Base-by-base conservation (phyloP, 192 early-diverging fungal species). In the Backusella tarrabulga region DNA sequence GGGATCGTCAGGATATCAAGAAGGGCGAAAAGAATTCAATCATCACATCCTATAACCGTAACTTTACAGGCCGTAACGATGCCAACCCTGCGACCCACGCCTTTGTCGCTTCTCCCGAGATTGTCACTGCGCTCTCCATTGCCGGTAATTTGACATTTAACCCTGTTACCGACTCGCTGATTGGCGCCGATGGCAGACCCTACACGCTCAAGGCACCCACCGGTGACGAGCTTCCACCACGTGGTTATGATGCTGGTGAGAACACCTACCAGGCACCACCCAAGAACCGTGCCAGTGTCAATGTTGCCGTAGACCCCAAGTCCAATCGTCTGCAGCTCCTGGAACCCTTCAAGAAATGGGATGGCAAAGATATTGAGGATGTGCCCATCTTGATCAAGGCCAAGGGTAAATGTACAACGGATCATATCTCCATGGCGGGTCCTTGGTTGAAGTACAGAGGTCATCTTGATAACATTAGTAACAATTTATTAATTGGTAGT, bases 41-140 rank as follows among this genome's bases (percentile, higher is more conserved):
- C 87, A 90, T 99, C 83, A 99, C 96, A 81, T 97, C 96, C 68
- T 99, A 97, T 91, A 99, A 99, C 93, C 93, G 97, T 85, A 99
- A 99, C 93, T 99, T 99, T 84, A 97, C 96, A 63, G 97, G 95
- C 70, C 95, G 97, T 92, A 99, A 99, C 88, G 97, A 99, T 86
- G 95, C 93, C 83, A 97, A 97, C 92, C 96, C 97, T 54, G 89
- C 92, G 71, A 99, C 97, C 78, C 96, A 97, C 84, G 93, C 94
- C 77, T 99, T 99, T 78, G 96, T 99, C 67, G 92, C 97, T 79
- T 94, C 92, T 34, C 97, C 97, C 68, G 97, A 99, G 70, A 84
- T 84, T 52, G 96, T 97, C 83, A 98, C 97, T 74, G 97, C 97
- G 78, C 90, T 99, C 90, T 91, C 96, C 72, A 95, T 99, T 77